Conservation (phyloP, 2,329 filamentous ascomycete genomes). For the Penicillium corylophilum region DNA sequence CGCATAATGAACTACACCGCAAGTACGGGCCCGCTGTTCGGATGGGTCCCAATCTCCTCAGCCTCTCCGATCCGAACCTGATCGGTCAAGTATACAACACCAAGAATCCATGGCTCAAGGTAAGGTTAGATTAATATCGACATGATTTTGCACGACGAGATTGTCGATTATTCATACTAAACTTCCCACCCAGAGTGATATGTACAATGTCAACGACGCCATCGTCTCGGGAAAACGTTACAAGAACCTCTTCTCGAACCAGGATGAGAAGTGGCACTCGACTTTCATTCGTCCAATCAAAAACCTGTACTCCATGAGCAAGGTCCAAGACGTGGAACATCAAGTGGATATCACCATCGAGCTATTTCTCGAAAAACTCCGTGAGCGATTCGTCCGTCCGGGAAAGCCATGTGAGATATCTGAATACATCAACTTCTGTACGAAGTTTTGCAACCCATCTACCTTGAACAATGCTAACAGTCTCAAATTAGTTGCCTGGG, state of each 20-base stretch:
- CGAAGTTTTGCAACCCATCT: background rate
- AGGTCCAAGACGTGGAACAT: conserved; percentile 26
- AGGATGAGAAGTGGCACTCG: conserved; percentile 29
- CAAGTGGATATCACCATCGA: conserved; percentile 25
- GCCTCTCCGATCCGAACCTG: conserved; percentile 39
- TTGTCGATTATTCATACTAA: background rate
- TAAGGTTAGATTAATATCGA: background rate
- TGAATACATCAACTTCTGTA: conserved; percentile 37
- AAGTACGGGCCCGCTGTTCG: conserved; percentile 43
- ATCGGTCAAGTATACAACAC: conserved; percentile 38
- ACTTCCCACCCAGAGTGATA: conserved; percentile 22
- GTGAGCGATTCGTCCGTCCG: conserved; percentile 23
- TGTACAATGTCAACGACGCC: conserved; percentile 29
- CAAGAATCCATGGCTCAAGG: conserved; percentile 22
- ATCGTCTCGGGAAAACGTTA: conserved; percentile 24
- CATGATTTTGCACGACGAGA: background rate
- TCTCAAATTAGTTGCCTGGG: conserved; percentile 14
- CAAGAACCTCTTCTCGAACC: conserved; percentile 26
- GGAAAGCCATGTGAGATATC: conserved; percentile 37
- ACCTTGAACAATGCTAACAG: background rate
- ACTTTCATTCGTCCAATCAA: conserved; percentile 25
- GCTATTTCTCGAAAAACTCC: conserved; percentile 26
- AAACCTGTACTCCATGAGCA: conserved; percentile 26
- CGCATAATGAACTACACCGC: conserved; percentile 32
- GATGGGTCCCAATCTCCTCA: conserved; percentile 41